Evolutionary conservation across 2,329 filamentous ascomycete species (phyloP).

Genomic region (Aureobasidium subglaciale): DNA sequence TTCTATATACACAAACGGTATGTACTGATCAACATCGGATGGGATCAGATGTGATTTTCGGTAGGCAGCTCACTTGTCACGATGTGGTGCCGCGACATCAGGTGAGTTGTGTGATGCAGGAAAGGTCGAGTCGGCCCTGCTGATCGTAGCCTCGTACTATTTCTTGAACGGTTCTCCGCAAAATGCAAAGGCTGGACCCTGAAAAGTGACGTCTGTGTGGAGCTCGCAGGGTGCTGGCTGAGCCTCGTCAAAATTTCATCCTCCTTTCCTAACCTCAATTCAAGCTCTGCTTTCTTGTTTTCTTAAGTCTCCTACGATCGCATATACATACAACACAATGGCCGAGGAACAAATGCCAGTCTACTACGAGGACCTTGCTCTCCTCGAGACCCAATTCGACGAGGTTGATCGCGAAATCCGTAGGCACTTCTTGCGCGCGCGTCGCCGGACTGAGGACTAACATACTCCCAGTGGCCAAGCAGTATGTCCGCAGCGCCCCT

Average conservation of each 20-base stretch:
- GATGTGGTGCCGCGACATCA: constrained; percentile 3
- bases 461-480: constrained; percentile 56
- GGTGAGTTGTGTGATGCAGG: constrained; percentile 8
- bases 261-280: not conserved
- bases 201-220: not conserved
- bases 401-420: constrained; percentile 75
- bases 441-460: constrained; percentile 15
- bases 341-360: constrained; percentile 28
- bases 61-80: not conserved
- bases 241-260: constrained; percentile 3
- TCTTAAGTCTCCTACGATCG: no score
- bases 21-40: not conserved
- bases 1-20: not conserved
- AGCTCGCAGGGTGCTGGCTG: constrained; percentile 6
- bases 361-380: constrained; percentile 68
- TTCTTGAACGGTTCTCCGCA: not conserved
- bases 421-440: constrained; percentile 42
- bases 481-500: constrained; percentile 59
- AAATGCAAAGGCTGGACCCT: constrained; percentile 10
- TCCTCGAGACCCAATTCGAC: constrained; percentile 77
- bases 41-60: not conserved
- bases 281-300: not conserved
- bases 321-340: not conserved
- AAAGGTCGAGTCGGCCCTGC: constrained; percentile 1
- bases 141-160: no score